Percentiles rank a stretch among this genome's conserved stretches.
phyloP scores from a whole-genome alignment of 2,329 filamentous ascomycete genomes.

The Chalaropsis thielavioides region DNA sequence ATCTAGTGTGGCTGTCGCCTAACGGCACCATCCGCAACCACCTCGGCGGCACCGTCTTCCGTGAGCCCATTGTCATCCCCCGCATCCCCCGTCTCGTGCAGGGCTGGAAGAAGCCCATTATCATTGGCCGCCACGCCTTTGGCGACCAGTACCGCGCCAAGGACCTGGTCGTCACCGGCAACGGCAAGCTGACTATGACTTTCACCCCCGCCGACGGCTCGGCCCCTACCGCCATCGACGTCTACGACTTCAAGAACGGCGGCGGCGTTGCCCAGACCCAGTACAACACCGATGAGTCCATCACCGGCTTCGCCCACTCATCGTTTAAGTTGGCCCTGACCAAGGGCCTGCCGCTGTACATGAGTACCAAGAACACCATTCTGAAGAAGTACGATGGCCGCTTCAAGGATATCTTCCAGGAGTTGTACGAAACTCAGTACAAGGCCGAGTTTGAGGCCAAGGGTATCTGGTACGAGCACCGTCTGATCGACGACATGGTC shows the following conservation, averaged over 20 bases:
- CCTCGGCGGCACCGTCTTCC: constrained; percentile 90
- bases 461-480: constrained; percentile 98
- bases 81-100: constrained; percentile 84
- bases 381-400: constrained; percentile 96
- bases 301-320: constrained; percentile 85
- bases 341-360: constrained; percentile 87
- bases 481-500: constrained; percentile 98
- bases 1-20: constrained; percentile 85
- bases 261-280: constrained; percentile 87
- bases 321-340: constrained; percentile 88
- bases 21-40: constrained; percentile 75
- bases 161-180: constrained; percentile 68
- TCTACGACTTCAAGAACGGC: constrained; percentile 74
- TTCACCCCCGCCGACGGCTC: constrained; percentile 69
- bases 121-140: constrained; percentile 96
- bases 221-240: constrained; percentile 71
- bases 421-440: constrained; percentile 81
- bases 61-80: constrained; percentile 94
- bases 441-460: constrained; percentile 78
- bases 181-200: constrained; percentile 85
- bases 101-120: constrained; percentile 97
- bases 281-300: constrained; percentile 97
- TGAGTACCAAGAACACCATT: constrained; percentile 99
- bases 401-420: constrained; percentile 99
- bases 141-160: constrained; percentile 98